Percentiles rank a stretch among this genome's conserved stretches.
Conservation (phyloP, 2,329 filamentous ascomycete species). For the Paraphaeosphaeria minitans region DNA sequence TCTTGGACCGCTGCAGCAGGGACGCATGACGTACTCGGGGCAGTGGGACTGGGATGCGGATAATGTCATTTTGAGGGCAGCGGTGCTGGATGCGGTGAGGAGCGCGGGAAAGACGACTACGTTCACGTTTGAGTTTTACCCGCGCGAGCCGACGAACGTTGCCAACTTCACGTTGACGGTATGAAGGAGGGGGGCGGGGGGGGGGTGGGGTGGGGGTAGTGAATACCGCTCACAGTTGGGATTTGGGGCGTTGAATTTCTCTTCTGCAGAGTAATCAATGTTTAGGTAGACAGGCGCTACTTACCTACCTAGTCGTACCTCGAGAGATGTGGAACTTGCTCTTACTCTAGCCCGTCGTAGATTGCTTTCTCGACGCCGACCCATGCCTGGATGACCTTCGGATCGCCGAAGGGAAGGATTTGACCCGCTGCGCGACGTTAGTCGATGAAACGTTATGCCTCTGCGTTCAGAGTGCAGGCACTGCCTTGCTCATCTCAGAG, state of each 20-base stretch:
- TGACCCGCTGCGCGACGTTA: slow-evolving; percentile 27
- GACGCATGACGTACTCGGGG: slow-evolving; percentile 52
- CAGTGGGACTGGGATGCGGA: slow-evolving; percentile 59
- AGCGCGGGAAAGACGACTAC: slow-evolving; percentile 51
- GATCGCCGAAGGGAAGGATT: slow-evolving; percentile 44
- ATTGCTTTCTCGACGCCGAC: slow-evolving; percentile 42
- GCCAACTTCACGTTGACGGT: slow-evolving; percentile 57
- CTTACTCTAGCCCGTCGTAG: slow-evolving; percentile 41
- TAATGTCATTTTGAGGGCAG: slow-evolving; percentile 54
- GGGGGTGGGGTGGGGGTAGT: not conserved
- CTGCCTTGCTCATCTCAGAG: too few species aligned
- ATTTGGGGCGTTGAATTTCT: too few species aligned
- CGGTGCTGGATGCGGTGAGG: slow-evolving; percentile 55
- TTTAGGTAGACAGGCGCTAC: too few species aligned
- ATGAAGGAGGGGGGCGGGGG: too few species aligned
- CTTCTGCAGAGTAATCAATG: too few species aligned
- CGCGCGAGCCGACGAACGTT: slow-evolving; percentile 55
- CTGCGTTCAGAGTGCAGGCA: too few species aligned
- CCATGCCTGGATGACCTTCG: slow-evolving; percentile 42
- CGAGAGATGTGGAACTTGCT: not conserved
- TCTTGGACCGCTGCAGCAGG: slow-evolving; percentile 58
- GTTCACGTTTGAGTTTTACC: slow-evolving; percentile 63
- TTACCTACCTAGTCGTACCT: too few species aligned
- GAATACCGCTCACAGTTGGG: too few species aligned
- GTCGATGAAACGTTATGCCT: not conserved